phyloP scores from a whole-genome alignment of 2,329 filamentous ascomycete genomes.

The Purpureocillium takamizusanense region DNA sequence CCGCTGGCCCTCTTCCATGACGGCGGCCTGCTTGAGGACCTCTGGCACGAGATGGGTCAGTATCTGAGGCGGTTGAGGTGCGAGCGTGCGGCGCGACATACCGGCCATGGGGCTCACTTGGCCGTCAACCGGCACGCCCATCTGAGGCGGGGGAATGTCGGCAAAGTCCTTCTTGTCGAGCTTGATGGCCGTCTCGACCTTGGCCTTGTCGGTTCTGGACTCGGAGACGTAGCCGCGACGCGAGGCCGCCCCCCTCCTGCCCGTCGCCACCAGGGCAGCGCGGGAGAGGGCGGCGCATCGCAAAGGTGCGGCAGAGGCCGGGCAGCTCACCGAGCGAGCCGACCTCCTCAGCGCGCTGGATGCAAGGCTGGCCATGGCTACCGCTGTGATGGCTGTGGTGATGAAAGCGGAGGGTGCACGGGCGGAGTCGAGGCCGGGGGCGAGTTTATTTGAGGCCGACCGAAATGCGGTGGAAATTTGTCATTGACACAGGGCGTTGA shows the following conservation, averaged over 20 bases:
- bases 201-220: constrained; percentile 69
- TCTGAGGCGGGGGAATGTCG: constrained; percentile 30
- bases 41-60: constrained; percentile 30
- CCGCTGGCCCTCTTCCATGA: constrained; percentile 86
- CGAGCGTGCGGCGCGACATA: constrained; percentile 9
- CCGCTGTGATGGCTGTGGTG: constrained; percentile 12
- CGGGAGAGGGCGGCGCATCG: constrained; percentile 8
- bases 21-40: constrained; percentile 81
- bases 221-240: constrained; percentile 74
- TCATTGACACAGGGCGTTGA: constrained; percentile 14
- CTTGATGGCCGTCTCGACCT: constrained; percentile 80
- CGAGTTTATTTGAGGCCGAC: constrained; percentile 4
- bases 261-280: constrained; percentile 17
- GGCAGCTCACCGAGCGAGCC: constrained; percentile 44
- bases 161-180: constrained; percentile 79
- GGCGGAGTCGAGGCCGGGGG: constrained; percentile 9
- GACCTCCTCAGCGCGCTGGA: constrained; percentile 61
- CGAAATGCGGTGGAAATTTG: constrained; percentile 21
- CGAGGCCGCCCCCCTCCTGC: constrained; percentile 7
- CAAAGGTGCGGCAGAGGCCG: constrained; percentile 27
- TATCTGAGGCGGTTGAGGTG: not conserved
- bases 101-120: constrained; percentile 73
- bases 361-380: constrained; percentile 53
- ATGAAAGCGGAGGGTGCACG: constrained; percentile 3
- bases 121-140: constrained; percentile 28